A percentile compares a stretch with the other conserved stretches of the same genome.
phyloP scores from a whole-genome alignment of 2,329 filamentous ascomycete species.

The Phialocephala subalpina region DNA sequence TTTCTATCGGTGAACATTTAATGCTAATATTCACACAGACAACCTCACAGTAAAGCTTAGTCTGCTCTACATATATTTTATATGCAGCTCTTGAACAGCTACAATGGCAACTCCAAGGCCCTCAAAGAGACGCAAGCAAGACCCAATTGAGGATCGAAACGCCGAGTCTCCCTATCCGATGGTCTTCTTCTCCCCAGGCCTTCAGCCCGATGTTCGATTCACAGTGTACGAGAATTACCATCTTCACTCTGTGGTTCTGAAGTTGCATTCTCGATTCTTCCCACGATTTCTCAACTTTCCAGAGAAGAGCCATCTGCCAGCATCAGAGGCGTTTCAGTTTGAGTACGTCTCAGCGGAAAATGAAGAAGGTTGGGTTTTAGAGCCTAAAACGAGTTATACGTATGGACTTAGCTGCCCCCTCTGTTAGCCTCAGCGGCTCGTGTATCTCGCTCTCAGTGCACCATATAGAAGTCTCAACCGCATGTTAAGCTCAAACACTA shows the following conservation, averaged over 20 bases:
- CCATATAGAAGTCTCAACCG: neutral
- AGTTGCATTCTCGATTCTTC: slow-evolving; percentile 28
- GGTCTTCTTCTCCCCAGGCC: slow-evolving; percentile 5
- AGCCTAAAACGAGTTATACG: neutral
- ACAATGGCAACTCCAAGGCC: neutral
- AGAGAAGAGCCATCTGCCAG: slow-evolving; percentile 17
- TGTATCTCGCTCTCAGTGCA: neutral
- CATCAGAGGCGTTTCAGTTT: neutral
- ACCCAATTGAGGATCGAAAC: neutral
- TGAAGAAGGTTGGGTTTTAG: neutral
- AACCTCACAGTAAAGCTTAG: no score
- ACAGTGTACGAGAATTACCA: slow-evolving; percentile 21
- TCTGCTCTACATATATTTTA: no score
- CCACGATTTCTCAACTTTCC: slow-evolving; percentile 25
- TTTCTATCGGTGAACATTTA: no score
- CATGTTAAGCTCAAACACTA: neutral
- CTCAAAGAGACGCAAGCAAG: neutral
- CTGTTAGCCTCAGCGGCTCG: neutral
- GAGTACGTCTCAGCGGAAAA: slow-evolving; percentile 12
- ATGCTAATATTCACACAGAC: no score
- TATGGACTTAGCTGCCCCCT: neutral
- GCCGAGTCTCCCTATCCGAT: slow-evolving; percentile 1
- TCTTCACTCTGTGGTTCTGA: slow-evolving; percentile 25
- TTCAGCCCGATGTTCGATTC: slow-evolving; percentile 21
- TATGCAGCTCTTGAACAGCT: no score